These are phyloP conservation scores for Exserohilum rostratum DNA, from an alignment of 2,329 filamentous ascomycete species.

Conservation along the genomic window DNA sequence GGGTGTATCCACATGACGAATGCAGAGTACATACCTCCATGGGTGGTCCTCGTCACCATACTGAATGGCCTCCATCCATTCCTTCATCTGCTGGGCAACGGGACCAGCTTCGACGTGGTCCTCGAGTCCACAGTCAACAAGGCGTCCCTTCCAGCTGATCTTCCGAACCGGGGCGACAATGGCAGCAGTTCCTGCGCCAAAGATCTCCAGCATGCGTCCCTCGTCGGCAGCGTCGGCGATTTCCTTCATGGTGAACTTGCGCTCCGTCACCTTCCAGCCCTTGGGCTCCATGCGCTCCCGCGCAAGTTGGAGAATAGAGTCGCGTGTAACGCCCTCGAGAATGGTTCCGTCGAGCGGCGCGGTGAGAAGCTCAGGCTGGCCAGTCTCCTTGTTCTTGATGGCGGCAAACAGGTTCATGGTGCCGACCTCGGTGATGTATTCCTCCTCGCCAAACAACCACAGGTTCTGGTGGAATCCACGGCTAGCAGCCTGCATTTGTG, in stretches of 20 bases:
- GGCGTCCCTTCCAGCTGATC: slow-evolving; percentile 84
- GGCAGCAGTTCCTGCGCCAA: slow-evolving; percentile 91
- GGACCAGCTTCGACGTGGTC: slow-evolving; percentile 86
- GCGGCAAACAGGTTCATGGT: slow-evolving; percentile 99
- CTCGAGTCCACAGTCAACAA: slow-evolving; percentile 82
- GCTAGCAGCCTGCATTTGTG: slow-evolving; percentile 87
- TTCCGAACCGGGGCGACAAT: slow-evolving; percentile 88
- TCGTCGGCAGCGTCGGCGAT: slow-evolving; percentile 80
- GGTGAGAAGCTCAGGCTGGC: slow-evolving; percentile 91
- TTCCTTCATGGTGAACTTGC: slow-evolving; percentile 91
- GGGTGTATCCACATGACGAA: not conserved
- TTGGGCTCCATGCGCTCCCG: slow-evolving; percentile 80
- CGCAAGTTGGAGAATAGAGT: slow-evolving; percentile 86
- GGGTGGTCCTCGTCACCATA: slow-evolving; percentile 85
- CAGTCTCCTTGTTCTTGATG: slow-evolving; percentile 82
- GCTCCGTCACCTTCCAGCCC: slow-evolving; percentile 87
- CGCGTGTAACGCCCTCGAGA: slow-evolving; percentile 89
- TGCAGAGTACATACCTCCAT: slow-evolving; percentile 72
- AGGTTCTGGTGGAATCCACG: slow-evolving; percentile 97
- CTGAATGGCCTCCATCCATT: slow-evolving; percentile 95
- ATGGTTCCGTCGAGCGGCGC: slow-evolving; percentile 96
- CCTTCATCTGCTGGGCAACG: slow-evolving; percentile 85
- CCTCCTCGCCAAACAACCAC: slow-evolving; percentile 95
- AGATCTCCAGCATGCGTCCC: slow-evolving; percentile 88
- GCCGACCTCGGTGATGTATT: slow-evolving; percentile 95